Evolutionary conservation across 345 rosid genomes (phyloP).

Genomic region (Pistacia vera): DNA sequence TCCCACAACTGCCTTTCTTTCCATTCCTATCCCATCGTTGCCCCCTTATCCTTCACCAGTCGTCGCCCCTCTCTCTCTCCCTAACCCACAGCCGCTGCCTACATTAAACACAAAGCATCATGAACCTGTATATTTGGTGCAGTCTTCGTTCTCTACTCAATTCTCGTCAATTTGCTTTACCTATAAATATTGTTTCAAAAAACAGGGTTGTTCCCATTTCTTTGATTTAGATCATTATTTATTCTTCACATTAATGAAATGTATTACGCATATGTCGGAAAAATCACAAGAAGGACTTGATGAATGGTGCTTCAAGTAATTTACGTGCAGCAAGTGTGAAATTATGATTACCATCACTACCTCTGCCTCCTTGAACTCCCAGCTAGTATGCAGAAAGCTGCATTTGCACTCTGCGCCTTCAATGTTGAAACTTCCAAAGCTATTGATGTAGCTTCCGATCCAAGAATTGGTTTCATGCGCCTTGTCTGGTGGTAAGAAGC

Average conservation of each 20-base stretch:
- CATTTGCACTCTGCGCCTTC: slow-evolving; percentile 93
- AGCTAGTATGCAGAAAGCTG: slow-evolving; percentile 71
- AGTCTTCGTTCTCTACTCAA: background rate
- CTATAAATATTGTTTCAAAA: background rate
- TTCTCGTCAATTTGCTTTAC: background rate
- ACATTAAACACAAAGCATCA: no score
- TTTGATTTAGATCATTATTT: background rate
- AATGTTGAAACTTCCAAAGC: slow-evolving; percentile 94
- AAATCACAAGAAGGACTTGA: slow-evolving; percentile 27
- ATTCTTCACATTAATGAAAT: background rate
- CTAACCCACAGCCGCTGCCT: no score
- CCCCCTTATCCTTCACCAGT: no score
- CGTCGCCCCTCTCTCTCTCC: no score
- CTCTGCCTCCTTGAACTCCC: slow-evolving; percentile 97
- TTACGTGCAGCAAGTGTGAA: slow-evolving; percentile 80
- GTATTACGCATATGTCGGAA: slow-evolving; percentile 30
- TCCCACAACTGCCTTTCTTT: no score
- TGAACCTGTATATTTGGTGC: background rate
- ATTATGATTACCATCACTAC: slow-evolving; percentile 94
- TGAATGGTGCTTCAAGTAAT: slow-evolving; percentile 60
- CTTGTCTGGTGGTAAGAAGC: slow-evolving; percentile 97
- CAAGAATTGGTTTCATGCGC: slow-evolving; percentile 87
- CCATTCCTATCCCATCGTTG: no score
- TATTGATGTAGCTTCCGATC: slow-evolving; percentile 92
- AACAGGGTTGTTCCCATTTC: background rate